Evolutionary conservation across 441 rosid species (phyloP), one percentile per base, ranked within the genome.

Genomic region (Jatropha podagrica): DNA sequence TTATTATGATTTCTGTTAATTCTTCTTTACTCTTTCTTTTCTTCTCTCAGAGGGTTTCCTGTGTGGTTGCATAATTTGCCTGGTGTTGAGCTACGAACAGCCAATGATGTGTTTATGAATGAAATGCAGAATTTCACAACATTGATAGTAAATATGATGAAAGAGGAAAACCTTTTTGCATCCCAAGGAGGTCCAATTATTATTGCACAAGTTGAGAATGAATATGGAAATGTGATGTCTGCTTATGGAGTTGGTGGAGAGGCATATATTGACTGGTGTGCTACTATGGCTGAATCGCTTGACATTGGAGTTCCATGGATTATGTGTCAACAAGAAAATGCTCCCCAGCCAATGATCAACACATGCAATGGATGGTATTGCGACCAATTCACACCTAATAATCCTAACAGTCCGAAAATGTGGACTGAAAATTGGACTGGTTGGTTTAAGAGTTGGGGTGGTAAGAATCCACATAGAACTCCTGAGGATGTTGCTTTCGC

Each of bases 351-450:
- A 11, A 88, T 95, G 97, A 79, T 92, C 15, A 82, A 85, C 54
- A 84, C 97, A 0, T 90, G 94, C 76, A 91, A 93, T 59, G 95
- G 97, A 0, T 88, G 42, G 51, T 90, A 90, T 5, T 89, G 97
- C 13, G 93, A 91, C 62, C 68, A 84, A 17, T 0, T 86, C 78
- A 56, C 63, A 15, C 94, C 93, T 0, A 85, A 69, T 42, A 75
- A 76, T 5, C 87, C 87, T 2, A 76, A 0, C 18, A 86, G 83
- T 56, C 97, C 94, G 0, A 91, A 91, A 73, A 87, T 90, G 79
- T 92, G 93, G 95, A 89, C 95, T 0, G 95, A 92, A 58, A 90
- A 90, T 58, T 92, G 96, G 90, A 85, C 85, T 2, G 91, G 91
- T 68, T 88, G 91, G 91, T 92, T 65, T 51, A 86, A 90, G 78